phyloP scores from a whole-genome alignment of 108 stramenopile genomes.

The Skeletonema menzelii region DNA sequence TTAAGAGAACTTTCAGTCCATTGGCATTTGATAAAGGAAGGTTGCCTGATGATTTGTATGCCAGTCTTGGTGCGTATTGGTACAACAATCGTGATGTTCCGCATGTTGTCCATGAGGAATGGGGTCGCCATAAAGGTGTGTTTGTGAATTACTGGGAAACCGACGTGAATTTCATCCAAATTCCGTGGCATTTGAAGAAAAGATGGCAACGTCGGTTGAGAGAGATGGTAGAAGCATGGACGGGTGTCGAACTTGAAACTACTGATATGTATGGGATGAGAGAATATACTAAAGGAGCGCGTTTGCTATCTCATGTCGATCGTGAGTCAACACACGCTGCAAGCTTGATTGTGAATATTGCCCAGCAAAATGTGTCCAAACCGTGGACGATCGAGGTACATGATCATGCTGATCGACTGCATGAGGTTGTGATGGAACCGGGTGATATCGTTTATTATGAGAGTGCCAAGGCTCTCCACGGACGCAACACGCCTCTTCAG shows the following conservation, averaged over 20 bases:
- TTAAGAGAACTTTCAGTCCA: conserved; percentile 62
- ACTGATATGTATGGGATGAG: conserved; percentile 94
- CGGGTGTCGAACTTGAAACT: conserved; percentile 73
- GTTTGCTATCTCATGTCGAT: conserved; percentile 90
- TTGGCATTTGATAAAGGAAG: conserved; percentile 70
- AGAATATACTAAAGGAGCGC: conserved; percentile 81
- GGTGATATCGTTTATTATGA: conserved; percentile 92
- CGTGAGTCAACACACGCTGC: conserved; percentile 86
- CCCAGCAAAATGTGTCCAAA: conserved; percentile 73
- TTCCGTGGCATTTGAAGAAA: conserved; percentile 71
- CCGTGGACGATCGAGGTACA: conserved; percentile 85
- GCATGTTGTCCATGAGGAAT: conserved; percentile 76
- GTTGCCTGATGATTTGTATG: conserved; percentile 66
- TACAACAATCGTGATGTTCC: conserved; percentile 73
- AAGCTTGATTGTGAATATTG: conserved; percentile 89
- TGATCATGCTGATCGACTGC: conserved; percentile 66
- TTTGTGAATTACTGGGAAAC: conserved; percentile 92
- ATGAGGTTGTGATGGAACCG: conserved; percentile 77
- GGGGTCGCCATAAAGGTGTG: conserved; percentile 70
- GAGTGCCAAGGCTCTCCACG: conserved; percentile 86
- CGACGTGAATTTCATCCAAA: conserved; percentile 65
- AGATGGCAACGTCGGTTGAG: conserved; percentile 70
- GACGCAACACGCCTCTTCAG: conserved; percentile 70
- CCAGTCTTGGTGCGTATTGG: conserved; percentile 72
- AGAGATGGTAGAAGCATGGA: conserved; percentile 76